A percentile compares a stretch with the other conserved stretches of the same genome.
Conservation (phyloP, 352 stramenopile genomes). For the Phytophthora meadii region DNA sequence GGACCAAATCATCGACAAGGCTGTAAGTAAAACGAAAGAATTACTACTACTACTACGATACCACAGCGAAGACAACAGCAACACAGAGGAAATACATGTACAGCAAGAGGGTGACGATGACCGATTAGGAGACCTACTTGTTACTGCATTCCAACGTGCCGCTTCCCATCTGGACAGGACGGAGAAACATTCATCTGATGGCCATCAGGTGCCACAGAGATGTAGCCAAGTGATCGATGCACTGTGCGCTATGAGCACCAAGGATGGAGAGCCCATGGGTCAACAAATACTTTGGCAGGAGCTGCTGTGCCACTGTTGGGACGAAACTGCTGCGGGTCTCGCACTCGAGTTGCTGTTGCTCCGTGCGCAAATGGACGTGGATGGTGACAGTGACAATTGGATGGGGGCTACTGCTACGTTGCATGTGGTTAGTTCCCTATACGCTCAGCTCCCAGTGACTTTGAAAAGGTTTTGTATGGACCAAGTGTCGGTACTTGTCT, state of each 20-base stretch:
- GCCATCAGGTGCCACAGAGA: neutral
- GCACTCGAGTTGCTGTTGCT: slow-evolving; percentile 22
- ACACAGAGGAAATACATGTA: neutral
- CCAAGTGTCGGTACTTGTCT: slow-evolving; percentile 18
- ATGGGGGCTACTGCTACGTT: neutral
- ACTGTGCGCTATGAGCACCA: slow-evolving; percentile 1
- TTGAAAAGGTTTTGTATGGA: slow-evolving; percentile 14
- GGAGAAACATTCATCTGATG: neutral
- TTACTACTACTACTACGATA: neutral
- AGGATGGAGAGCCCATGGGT: neutral
- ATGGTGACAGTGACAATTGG: neutral
- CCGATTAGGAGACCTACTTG: slow-evolving; percentile 7
- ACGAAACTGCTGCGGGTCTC: slow-evolving; percentile 9
- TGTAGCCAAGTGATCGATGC: slow-evolving; percentile 5
- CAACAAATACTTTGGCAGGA: slow-evolving; percentile 5
- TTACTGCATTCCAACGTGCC: neutral
- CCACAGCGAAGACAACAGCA: neutral
- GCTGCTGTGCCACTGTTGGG: slow-evolving; percentile 13
- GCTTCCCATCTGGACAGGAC: neutral
- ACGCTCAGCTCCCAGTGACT: neutral
- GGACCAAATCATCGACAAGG: slow-evolving; percentile 11
- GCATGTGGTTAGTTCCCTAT: slow-evolving; percentile 1
- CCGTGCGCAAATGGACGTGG: neutral
- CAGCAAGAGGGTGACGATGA: neutral
- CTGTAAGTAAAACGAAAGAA: neutral